Base-by-base conservation (phyloP, 176 grass and related monocot genomes). In the Rhipidocladum racemiflorum region DNA sequence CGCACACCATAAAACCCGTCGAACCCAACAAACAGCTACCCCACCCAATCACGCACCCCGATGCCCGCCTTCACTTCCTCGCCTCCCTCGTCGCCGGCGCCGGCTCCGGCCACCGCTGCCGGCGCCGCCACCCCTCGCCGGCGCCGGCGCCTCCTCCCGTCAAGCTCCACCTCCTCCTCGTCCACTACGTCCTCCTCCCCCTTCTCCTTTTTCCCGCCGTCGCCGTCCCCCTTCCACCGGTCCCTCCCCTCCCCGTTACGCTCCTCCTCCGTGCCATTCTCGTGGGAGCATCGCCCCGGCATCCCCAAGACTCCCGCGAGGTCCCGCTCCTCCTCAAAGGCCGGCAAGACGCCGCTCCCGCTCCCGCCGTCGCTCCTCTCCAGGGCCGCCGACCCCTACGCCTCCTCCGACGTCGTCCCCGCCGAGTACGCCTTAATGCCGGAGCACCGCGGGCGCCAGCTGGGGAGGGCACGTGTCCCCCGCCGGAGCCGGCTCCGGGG, bases 251-350 rank as follows among this genome's bases (percentile, higher is more conserved):
- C 87, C 20, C 83, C 87, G n/a, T 56, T 82, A 5, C 74, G 72
- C 49, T 29, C 79, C 29, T 90, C 73, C 78, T 50, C 73, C 30
- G 84, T 90, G 38, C 88, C 88, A 28, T 86, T 90, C 74, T 90
- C 88, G 1, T 90, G 88, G 88, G 88, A 90, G 84, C 88, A 86
- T 79, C 72, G 74, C 57, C 88, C 88, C 1, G 88, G 88, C 11
- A 90, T 90, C 46, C 88, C 88, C 67, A 86, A 90, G 84, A 86
- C 72, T 29, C 77, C 87, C 9, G 78, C 87, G 3, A 56, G 72
- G 70, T 0, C 87, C 6, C 45, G 44, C 29, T 23, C 87, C 49
- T 72, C 71, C 65, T 34, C 32, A 34, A 85, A 85, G 61, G 7
- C 24, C 14, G 9, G 23, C 20, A 76, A 70, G 32, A 34, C 32